Conservation (phyloP, 1,139 yeast genomes). For the Arxiozyma heterogenica region DNA sequence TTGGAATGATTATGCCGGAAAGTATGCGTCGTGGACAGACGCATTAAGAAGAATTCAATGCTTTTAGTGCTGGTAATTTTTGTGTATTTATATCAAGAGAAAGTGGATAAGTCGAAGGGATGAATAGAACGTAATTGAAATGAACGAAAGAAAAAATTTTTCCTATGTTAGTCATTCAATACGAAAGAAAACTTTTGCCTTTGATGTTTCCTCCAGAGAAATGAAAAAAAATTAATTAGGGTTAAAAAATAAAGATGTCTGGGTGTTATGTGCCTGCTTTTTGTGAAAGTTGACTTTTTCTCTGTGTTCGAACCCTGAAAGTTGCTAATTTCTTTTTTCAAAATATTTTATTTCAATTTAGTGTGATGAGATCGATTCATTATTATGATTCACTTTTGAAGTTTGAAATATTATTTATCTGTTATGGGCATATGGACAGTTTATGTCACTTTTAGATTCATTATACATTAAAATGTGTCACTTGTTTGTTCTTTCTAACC, state of each 20-base stretch:
- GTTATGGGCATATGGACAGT: too few species aligned
- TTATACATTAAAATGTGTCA: too few species aligned
- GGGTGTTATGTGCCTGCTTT: not conserved
- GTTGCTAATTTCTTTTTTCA: not conserved
- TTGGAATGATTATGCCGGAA: too few species aligned
- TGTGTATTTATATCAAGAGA: not conserved
- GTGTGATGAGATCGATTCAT: not conserved
- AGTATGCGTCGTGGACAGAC: too few species aligned
- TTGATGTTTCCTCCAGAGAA: too few species aligned
- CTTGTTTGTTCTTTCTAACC: too few species aligned
- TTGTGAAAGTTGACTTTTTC: not conserved
- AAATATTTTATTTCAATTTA: not conserved
- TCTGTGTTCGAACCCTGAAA: not conserved
- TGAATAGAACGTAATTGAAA: too few species aligned
- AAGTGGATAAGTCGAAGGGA: not conserved
- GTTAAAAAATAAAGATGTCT: not conserved
- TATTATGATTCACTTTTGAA: not conserved
- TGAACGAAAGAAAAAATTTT: not conserved
- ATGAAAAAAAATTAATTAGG: not conserved
- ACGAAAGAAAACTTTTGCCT: not conserved
- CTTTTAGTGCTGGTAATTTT: too few species aligned
- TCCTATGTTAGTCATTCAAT: not conserved
- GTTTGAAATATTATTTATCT: too few species aligned
- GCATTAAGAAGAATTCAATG: too few species aligned
- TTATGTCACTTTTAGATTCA: too few species aligned